A percentile compares a stretch with the other conserved stretches of the same genome.
phyloP scores from a whole-genome alignment of 345 rosid species.

The Camelina neglecta region DNA sequence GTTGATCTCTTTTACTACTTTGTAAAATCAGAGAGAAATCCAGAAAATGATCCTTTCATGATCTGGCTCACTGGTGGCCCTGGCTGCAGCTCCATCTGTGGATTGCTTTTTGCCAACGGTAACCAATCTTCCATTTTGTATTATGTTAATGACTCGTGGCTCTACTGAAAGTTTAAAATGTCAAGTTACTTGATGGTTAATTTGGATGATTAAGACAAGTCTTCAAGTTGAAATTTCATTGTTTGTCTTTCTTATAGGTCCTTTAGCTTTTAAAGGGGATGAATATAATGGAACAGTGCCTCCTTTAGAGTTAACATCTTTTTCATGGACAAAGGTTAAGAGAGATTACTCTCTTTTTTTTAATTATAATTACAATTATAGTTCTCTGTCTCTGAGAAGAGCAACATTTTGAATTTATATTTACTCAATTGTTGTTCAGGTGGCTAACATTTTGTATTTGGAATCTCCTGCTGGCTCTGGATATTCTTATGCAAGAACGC shows the following conservation, averaged over 20 bases:
- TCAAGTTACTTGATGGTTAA: slow-evolving; percentile 5
- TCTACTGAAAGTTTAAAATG: background rate
- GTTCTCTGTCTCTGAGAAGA: background rate
- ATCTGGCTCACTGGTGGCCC: slow-evolving; percentile 91
- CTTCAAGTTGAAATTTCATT: background rate
- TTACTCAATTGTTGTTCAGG: slow-evolving; percentile 44
- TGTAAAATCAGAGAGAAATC: slow-evolving; percentile 61
- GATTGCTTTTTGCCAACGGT: slow-evolving; percentile 63
- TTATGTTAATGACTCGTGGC: background rate
- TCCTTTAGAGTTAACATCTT: slow-evolving; percentile 57
- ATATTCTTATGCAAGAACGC: slow-evolving; percentile 62
- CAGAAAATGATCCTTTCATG: slow-evolving; percentile 58
- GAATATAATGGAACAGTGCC: slow-evolving; percentile 78
- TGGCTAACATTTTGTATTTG: slow-evolving; percentile 67
- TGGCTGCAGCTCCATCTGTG: slow-evolving; percentile 61
- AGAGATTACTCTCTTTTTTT: background rate
- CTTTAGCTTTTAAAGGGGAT: slow-evolving; percentile 55
- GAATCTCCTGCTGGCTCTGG: slow-evolving; percentile 86
- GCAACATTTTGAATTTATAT: slow-evolving; percentile 5
- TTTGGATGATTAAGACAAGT: background rate
- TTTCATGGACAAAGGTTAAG: slow-evolving; percentile 71
- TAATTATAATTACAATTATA: background rate
- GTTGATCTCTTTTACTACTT: slow-evolving; percentile 69
- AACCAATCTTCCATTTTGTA: background rate
- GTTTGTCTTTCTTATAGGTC: slow-evolving; percentile 52